A percentile compares a stretch with the other conserved stretches of the same genome.
phyloP scores from a whole-genome alignment of 352 stramenopile species.

The Phytophthora litchii region DNA sequence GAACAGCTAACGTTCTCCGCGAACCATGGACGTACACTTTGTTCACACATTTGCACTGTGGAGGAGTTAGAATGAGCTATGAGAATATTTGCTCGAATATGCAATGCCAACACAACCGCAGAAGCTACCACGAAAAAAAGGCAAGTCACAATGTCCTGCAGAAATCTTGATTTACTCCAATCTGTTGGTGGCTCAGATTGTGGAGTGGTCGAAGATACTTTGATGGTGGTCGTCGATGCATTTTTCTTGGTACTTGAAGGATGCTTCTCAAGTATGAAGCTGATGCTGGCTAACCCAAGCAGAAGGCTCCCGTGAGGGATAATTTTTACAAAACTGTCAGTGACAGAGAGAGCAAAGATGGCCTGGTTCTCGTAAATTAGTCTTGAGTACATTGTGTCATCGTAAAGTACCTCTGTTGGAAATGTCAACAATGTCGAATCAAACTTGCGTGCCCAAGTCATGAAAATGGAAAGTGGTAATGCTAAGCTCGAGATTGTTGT shows the following conservation, averaged over 20 bases:
- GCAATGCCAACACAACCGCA: conserved; percentile 7
- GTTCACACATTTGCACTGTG: conserved; percentile 15
- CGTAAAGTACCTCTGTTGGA: conserved; percentile 36
- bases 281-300: conserved; percentile 24
- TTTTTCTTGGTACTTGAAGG: background rate
- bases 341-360: conserved; percentile 32
- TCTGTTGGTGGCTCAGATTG: background rate
- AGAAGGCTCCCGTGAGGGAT: conserved; percentile 41
- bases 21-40: conserved; percentile 39
- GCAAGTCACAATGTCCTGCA: conserved; percentile 22
- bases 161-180: background rate
- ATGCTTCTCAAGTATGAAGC: conserved; percentile 25
- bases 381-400: conserved; percentile 41
- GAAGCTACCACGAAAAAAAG: conserved; percentile 12
- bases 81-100: conserved; percentile 1
- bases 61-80: background rate
- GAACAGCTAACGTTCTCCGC: conserved; percentile 38
- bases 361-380: conserved; percentile 49
- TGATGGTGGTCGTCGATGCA: background rate
- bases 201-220: background rate
- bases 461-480: conserved; percentile 6
- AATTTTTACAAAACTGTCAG: conserved; percentile 24
- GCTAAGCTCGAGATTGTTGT: background rate
- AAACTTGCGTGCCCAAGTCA: conserved; percentile 25
- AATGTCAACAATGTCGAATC: conserved; percentile 26